These are phyloP conservation scores for Boletus huronensis DNA, from an alignment of 768 basidiomycete species.

Conservation along the genomic window DNA sequence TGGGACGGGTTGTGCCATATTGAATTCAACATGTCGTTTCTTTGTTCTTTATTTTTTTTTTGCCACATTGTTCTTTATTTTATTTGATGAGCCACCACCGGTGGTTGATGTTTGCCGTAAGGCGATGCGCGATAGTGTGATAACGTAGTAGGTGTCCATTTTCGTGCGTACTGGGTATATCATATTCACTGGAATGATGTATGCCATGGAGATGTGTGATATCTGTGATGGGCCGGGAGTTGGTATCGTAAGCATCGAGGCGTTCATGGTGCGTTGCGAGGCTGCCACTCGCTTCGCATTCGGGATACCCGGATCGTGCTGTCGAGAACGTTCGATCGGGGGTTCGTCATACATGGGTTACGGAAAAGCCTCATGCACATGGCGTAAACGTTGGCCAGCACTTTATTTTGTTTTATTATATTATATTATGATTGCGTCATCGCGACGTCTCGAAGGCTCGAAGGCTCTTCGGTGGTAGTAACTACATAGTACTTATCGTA, in stretches of 20 bases:
- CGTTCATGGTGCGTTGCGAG: not conserved
- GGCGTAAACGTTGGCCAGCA: not conserved
- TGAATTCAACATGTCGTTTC: not conserved
- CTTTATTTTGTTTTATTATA: not conserved
- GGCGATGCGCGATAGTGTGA: not conserved
- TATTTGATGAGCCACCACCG: not conserved
- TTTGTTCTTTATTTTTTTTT: not conserved
- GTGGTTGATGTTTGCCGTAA: not conserved
- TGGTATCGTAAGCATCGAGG: not conserved
- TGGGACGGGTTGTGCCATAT: not conserved
- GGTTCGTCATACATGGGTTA: no score
- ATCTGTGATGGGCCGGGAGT: not conserved
- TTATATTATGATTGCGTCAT: not conserved
- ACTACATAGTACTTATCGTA: no score
- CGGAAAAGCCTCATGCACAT: not conserved
- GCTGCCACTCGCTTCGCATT: constrained; percentile 14
- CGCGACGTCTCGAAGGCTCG: not conserved
- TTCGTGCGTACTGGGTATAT: not conserved
- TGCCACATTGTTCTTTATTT: not conserved
- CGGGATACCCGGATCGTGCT: not conserved
- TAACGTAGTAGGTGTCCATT: not conserved
- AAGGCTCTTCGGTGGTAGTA: not conserved
- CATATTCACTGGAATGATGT: not conserved
- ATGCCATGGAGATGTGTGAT: not conserved
- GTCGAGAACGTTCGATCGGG: not conserved